phyloP scores from a whole-genome alignment of 1,139 yeast genomes.

The Blastobotrys elegans region DNA sequence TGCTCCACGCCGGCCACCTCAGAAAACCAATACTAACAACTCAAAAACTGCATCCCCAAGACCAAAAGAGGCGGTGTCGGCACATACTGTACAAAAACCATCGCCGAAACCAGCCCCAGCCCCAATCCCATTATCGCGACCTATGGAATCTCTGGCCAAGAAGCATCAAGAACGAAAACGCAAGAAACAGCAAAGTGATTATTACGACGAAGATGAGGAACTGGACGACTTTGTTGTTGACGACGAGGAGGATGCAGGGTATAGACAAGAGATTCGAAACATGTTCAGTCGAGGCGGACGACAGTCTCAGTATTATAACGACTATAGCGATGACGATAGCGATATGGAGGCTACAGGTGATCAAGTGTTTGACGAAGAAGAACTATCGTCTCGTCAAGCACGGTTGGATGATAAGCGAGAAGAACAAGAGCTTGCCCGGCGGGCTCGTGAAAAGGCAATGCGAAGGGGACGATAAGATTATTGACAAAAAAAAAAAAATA shows the following conservation, averaged over 20 bases:
- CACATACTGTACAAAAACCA: background rate
- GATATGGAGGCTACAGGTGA: conserved; percentile 95
- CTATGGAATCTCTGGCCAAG: conserved; percentile 19
- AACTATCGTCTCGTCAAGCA: conserved; percentile 55
- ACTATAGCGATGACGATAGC: conserved; percentile 51
- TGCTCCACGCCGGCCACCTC: background rate
- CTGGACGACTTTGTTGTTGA: conserved; percentile 37
- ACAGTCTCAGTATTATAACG: conserved; percentile 35
- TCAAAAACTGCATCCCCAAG: background rate
- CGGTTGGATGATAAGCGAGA: conserved; percentile 63
- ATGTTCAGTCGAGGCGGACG: conserved; percentile 66
- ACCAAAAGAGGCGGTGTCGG: background rate
- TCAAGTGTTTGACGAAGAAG: conserved; percentile 79
- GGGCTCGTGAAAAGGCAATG: conserved; percentile 40
- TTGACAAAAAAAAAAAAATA: no score
- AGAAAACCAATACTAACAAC: background rate
- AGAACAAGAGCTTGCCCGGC: conserved; percentile 50
- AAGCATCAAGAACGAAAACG: conserved; percentile 5
- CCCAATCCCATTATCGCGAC: conserved; percentile 18
- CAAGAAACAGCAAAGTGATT: conserved; percentile 11
- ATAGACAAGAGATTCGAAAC: conserved; percentile 85
- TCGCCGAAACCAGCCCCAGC: conserved; percentile 7
- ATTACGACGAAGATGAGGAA: conserved; percentile 31
- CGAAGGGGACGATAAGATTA: conserved; percentile 21
- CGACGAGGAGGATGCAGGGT: conserved; percentile 35